Evolutionary conservation across 805 yeast species (phyloP).

Genomic region (Candida multigemmis): DNA sequence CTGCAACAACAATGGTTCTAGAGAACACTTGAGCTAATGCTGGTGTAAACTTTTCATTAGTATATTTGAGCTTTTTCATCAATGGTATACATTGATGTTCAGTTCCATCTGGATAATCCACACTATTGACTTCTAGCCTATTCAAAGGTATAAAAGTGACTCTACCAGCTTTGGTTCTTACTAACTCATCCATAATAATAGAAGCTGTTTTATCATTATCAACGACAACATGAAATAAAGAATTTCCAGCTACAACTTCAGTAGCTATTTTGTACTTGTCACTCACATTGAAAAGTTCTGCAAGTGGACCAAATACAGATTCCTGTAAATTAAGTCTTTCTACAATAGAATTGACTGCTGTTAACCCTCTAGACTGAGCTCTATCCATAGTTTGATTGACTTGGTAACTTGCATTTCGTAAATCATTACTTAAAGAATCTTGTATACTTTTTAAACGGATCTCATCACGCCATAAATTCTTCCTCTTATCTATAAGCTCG

Average conservation of each 20-base stretch:
- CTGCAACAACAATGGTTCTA: conserved; percentile 65
- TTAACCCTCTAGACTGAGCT: conserved; percentile 58
- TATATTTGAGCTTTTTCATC: conserved; percentile 61
- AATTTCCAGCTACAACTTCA: conserved; percentile 82
- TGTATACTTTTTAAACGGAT: conserved; percentile 50
- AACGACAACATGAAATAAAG: conserved; percentile 83
- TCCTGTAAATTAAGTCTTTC: conserved; percentile 45
- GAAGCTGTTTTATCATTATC: conserved; percentile 82
- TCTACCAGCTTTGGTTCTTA: conserved; percentile 65
- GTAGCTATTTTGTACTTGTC: conserved; percentile 79
- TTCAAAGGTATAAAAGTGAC: conserved; percentile 89
- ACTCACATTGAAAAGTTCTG: conserved; percentile 73
- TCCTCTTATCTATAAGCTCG: conserved; percentile 55
- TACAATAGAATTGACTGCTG: conserved; percentile 57
- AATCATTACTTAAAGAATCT: conserved; percentile 47
- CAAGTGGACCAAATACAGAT: conserved; percentile 72
- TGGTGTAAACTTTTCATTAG: conserved; percentile 39
- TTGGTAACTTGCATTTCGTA: conserved; percentile 46
- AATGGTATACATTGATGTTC: conserved; percentile 66
- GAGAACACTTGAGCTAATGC: conserved; percentile 81
- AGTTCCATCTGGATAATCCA: conserved; percentile 48
- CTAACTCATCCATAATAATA: conserved; percentile 65
- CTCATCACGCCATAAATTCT: conserved; percentile 71
- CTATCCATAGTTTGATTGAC: conserved; percentile 73
- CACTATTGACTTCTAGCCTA: conserved; percentile 32